Base-by-base conservation (phyloP, 2,329 filamentous ascomycete species). In the Periglandula ipomoeae region DNA sequence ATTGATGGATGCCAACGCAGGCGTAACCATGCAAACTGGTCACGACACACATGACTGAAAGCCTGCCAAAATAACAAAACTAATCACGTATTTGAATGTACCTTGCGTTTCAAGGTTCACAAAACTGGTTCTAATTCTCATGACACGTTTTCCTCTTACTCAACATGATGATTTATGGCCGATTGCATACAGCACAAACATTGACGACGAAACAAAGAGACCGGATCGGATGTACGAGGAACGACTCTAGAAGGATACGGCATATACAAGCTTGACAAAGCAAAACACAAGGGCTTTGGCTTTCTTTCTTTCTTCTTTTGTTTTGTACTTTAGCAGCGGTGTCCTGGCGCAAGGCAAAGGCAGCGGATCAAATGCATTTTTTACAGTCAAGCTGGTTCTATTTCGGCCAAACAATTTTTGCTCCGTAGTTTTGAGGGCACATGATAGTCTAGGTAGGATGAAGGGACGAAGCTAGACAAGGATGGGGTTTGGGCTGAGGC, bases 1-100 rank as follows among this genome's bases (percentile, higher is more conserved):
- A 27, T 71, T 70, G 49, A 68, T 76, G 59, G 76, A 78, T 49
- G 71, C 71, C 53, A 60, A 76, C 47, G 67, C 68, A 37, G 74
- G 74, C 47, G 62, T 72, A 49, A 65, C 65, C 55, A 68, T 71
- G 55, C 69, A 70, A 53, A 61, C 65, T 40, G 63, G 65, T 44
- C 64, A 61, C 46, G 68, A 75, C 47, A 53, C 70, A 48, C 66
- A 68, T 53, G 68, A 69, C 48, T 55, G 52, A 49, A 20, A 9
- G 17, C 10, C n/a, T 13, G 13, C 38, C 61, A 51, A 59, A n/a
- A 37, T 11, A 11, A n/a, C 34, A 24, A 38, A 20, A n/a, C 23
- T 32, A 10, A 19, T 9, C n/a, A 35, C 24, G n/a, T 26, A 9
- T 13, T 26, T 17, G 10, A 15, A 27, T 17, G 20, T 30, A 19